Base-by-base conservation (phyloP, 768 basidiomycete species). In the Mycena crocata region DNA sequence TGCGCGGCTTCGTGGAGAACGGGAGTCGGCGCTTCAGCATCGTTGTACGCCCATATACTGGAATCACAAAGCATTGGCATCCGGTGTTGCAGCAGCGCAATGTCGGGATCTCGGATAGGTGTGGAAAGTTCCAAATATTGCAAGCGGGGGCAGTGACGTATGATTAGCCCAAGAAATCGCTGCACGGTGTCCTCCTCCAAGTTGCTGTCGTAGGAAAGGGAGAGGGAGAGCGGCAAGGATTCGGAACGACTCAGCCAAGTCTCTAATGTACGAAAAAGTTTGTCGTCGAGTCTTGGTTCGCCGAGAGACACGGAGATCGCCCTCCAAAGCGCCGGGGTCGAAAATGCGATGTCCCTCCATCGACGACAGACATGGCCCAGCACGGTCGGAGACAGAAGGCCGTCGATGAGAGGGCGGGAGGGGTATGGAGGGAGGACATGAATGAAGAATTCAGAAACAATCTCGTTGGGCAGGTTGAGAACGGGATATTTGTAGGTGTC, bases 381-480 rank as follows among this genome's bases (percentile, higher is more conserved):
- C 17, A 14, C 3, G 19, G 31, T 46, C 5, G 60, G 60, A n/a
- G 60, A 62, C 6, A 37, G 52, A 2, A 15, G 4, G n/a, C 61
- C 61, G 2, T 5, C 21, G 1, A 55, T 10, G 2, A 52, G 61
- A 0, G 61, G 52, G 23, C 31, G n/a, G n/a, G n/a, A n/a, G n/a
- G n/a, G n/a, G n/a, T n/a, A 35, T 8, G 15, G 14, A 17, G 61
- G 52, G 10, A 62, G 40, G 44, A 62, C 54, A n/a, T 62, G 51
- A 8, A 62, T 14, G 44, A 62, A 62, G 44, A 54, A 46, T 21
- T 62, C 61, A 26, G 61, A 62, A 2, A 62, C 26, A 21, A 62
- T 54, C 39, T 62, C 60, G 51, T 62, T 62, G n/a, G 60, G 60
- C 17, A 62, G 34, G 5, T 40, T 52, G 19, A 62, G 17, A 32